Conservation (phyloP, 202 grass and related monocot species). For the Bolboschoenoplectus hybrid region DNA sequence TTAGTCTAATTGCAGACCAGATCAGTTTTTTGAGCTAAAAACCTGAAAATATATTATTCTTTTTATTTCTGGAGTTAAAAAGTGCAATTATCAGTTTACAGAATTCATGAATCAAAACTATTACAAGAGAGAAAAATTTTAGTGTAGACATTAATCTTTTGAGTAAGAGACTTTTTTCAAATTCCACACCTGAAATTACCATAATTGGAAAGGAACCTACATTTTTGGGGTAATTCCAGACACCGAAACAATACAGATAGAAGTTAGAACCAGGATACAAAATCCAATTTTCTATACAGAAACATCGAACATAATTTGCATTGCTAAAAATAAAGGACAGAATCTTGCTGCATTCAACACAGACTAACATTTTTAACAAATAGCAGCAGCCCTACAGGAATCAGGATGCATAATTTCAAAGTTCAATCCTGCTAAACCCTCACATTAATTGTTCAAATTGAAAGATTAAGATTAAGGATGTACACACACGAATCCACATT, state of each 20-base stretch:
- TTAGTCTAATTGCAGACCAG: neutral
- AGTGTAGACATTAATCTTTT: neutral
- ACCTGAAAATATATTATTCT: neutral
- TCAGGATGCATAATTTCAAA: neutral
- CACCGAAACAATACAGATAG: neutral
- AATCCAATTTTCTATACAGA: constrained; percentile 5
- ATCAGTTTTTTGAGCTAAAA: neutral
- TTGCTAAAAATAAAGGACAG: neutral
- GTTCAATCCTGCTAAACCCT: constrained; percentile 7
- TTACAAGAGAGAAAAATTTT: constrained; percentile 17
- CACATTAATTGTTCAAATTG: neutral
- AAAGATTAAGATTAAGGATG: constrained; percentile 3
- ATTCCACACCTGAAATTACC: neutral
- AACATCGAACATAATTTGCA: neutral
- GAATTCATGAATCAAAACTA: neutral
- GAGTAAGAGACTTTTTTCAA: neutral
- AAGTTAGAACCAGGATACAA: neutral
- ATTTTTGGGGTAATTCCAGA: constrained; percentile 2
- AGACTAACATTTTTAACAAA: neutral
- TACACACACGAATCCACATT: constrained; percentile 13
- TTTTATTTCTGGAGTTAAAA: neutral
- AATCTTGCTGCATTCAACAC: neutral
- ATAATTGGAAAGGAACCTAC: neutral
- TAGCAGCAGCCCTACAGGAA: neutral
- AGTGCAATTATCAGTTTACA: neutral